phyloP scores from a whole-genome alignment of 2,329 filamentous ascomycete species.

The Dryadomyces quercus-mongolicae region DNA sequence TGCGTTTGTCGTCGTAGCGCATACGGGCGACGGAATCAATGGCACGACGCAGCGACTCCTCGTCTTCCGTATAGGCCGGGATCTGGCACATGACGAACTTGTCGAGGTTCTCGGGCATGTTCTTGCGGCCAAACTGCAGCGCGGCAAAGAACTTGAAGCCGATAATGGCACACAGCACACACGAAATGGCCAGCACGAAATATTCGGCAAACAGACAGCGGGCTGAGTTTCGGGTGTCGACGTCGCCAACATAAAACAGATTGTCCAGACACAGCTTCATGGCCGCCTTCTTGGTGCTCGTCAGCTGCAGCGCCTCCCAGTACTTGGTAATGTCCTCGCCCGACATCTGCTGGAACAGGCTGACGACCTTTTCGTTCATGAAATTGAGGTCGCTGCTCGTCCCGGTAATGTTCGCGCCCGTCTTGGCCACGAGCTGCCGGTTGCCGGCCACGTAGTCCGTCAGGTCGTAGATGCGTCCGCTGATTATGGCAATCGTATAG shows the following conservation, averaged over 20 bases:
- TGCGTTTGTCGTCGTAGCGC: conserved; percentile 97
- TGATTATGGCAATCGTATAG: conserved; percentile 64
- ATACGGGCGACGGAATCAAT: conserved; percentile 93
- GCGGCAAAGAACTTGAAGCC: conserved; percentile 95
- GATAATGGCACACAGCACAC: conserved; percentile 70
- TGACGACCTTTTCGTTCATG: conserved; percentile 63
- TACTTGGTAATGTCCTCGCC: conserved; percentile 74
- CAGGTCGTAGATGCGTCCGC: conserved; percentile 76
- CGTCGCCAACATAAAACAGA: conserved; percentile 83
- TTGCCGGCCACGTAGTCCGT: conserved; percentile 73
- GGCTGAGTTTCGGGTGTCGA: conserved; percentile 80
- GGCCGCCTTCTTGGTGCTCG: conserved; percentile 37
- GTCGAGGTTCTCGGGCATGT: conserved; percentile 86
- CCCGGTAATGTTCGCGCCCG: conserved; percentile 35
- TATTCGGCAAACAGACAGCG: conserved; percentile 83
- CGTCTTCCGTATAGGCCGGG: conserved; percentile 94
- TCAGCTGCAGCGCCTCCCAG: conserved; percentile 60
- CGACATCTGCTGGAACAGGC: conserved; percentile 63
- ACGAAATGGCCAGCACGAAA: conserved; percentile 73
- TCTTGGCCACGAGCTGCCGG: conserved; percentile 45
- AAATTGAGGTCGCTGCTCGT: conserved; percentile 49
- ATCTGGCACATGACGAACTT: conserved; percentile 98
- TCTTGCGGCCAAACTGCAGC: conserved; percentile 85
- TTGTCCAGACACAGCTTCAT: conserved; percentile 86
- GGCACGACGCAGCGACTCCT: conserved; percentile 90